Conservation (phyloP, 306 rosid species). For the Chamaecrista fasciculata region DNA sequence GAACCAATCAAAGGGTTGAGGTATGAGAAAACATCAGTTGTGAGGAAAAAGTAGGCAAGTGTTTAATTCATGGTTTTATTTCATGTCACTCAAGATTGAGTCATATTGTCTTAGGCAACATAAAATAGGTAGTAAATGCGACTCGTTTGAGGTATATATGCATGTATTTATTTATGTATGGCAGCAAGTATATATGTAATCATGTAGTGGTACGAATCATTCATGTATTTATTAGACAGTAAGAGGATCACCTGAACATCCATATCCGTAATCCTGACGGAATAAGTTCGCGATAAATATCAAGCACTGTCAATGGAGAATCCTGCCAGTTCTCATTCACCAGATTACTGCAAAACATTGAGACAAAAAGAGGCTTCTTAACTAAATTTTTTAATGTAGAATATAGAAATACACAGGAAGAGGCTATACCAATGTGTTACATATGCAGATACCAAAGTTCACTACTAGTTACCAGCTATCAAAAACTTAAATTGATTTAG, state of each 20-base stretch:
- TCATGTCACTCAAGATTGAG: background rate
- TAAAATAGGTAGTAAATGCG: background rate
- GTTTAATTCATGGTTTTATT: background rate
- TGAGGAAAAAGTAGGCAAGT: background rate
- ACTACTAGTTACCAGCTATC: background rate
- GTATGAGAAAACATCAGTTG: background rate
- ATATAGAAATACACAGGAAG: background rate
- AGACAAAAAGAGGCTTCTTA: constrained; percentile 20
- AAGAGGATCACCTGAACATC: constrained; percentile 75
- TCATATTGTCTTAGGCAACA: background rate
- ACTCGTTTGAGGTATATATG: background rate
- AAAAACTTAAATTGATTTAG: background rate
- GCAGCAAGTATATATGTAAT: background rate
- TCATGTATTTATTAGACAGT: background rate
- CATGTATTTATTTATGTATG: background rate
- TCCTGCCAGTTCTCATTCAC: constrained; percentile 58
- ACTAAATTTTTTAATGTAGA: background rate
- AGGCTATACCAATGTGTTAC: background rate
- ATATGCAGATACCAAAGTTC: background rate
- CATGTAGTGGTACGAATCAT: background rate
- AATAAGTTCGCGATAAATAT: constrained; percentile 67
- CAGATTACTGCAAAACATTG: constrained; percentile 39
- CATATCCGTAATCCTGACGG: constrained; percentile 68
- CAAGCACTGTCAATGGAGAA: constrained; percentile 70
- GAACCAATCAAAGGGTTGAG: background rate